A percentile compares a stretch with the other conserved stretches of the same genome.
Evolutionary conservation across 1,284 basidiomycete species (phyloP).

Genomic region (Rhizoctonia solani): DNA sequence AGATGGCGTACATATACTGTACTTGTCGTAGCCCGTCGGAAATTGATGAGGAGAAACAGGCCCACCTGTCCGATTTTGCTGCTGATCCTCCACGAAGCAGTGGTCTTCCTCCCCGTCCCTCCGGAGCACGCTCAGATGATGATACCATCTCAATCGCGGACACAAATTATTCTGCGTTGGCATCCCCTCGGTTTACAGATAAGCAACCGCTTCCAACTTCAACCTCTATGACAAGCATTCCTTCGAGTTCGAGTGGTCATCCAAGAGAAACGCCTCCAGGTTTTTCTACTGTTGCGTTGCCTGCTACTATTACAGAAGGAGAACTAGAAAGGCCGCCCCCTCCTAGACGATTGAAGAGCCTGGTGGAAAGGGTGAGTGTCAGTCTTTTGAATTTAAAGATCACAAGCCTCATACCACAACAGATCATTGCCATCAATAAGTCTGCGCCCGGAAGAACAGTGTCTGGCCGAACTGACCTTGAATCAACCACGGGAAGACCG

Average conservation of each 20-base stretch:
- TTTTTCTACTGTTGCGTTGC: not conserved
- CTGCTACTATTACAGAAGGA: not conserved
- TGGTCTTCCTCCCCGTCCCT: not conserved
- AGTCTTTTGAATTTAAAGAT: not conserved
- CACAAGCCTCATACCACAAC: too few relatives aligned
- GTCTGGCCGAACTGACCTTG: constrained; percentile 45
- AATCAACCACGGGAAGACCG: not conserved
- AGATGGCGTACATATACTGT: not conserved
- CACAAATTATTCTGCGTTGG: constrained; percentile 36
- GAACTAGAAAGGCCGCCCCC: not conserved
- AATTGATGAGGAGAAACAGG: constrained; percentile 7
- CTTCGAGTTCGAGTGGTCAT: not conserved
- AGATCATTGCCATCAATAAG: constrained; percentile 27
- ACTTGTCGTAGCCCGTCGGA: constrained; percentile 12
- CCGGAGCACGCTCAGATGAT: not conserved
- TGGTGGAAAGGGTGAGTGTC: constrained; percentile 18
- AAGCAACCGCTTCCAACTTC: constrained; percentile 15
- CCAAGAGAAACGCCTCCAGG: not conserved
- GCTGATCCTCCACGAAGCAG: not conserved
- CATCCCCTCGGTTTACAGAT: constrained; percentile 40
- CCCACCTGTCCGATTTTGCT: not conserved
- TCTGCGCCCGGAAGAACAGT: not conserved
- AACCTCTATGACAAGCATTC: not conserved
- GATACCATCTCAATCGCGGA: constrained; percentile 16
- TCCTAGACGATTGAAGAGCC: not conserved